Evolutionary conservation across 73 alveolate genomes (phyloP).

Genomic region (Durusdinium trenchii): DNA sequence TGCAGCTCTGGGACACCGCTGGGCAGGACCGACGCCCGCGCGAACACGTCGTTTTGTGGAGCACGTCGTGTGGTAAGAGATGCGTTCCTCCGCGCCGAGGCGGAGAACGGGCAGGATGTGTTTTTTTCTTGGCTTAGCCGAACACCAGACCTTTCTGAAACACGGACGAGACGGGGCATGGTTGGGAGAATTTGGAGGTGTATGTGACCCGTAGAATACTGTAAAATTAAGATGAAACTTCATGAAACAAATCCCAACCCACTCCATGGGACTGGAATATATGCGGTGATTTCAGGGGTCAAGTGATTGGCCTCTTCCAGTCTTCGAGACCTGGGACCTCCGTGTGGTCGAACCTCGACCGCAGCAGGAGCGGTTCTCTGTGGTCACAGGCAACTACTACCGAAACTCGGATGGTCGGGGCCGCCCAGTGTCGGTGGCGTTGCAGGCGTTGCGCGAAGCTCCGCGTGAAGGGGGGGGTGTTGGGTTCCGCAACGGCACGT

Average conservation of each 20-base stretch:
- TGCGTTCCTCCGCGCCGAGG: too few species aligned
- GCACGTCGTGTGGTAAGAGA: too few species aligned
- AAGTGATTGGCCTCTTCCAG: too few species aligned
- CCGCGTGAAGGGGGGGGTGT: too few species aligned
- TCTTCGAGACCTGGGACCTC: too few species aligned
- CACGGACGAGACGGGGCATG: not conserved
- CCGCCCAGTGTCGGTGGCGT: too few species aligned
- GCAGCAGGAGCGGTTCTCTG: slow-evolving; percentile 94
- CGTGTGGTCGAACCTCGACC: not conserved
- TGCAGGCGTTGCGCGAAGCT: too few species aligned
- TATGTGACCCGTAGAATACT: not conserved
- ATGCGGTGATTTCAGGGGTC: too few species aligned
- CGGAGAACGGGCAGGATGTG: not conserved
- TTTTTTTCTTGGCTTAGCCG: not conserved
- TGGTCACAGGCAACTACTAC: slow-evolving; percentile 96
- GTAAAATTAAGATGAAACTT: not conserved
- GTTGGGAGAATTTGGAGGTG: not conserved
- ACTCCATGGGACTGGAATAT: not conserved
- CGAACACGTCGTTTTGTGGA: not conserved
- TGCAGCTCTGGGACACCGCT: slow-evolving; percentile 97
- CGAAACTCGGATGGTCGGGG: slow-evolving; percentile 96
- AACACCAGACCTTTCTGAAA: not conserved
- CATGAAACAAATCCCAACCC: not conserved
- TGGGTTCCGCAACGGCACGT: too few species aligned
- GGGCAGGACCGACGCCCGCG: slow-evolving; percentile 95